Evolutionary conservation across 108 stramenopile genomes (phyloP), one percentile per base, ranked within the genome.

Genomic region (Skeletonema grethae): DNA sequence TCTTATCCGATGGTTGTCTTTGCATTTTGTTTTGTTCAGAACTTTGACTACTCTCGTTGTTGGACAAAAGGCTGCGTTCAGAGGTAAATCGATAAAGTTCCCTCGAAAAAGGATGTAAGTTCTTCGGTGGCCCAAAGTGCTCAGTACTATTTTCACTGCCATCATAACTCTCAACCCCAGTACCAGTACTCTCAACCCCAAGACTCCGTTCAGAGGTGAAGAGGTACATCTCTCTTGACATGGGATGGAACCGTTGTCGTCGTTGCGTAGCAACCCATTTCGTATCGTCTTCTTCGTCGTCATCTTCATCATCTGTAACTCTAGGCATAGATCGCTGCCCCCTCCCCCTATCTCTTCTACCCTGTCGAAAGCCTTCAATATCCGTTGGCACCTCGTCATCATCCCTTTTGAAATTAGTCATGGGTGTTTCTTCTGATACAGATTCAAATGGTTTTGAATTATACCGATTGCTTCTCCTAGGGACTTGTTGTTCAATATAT

Each of bases 101-200:
- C 50, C 22, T 53, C 5, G 50, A 53, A 20, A 53, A 22, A 53
- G 50, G 50, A 22, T 53, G 50, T 8, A 53, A 24, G 1, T 53
- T 53, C 16, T 53, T 53, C 16, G 50, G 50, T 8, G 50, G 50
- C 22, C 50, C 15, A 53, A 53, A 53, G 50, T 24, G 7, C 50
- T 53, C 50, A 53, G 50, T 24, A 53, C 50, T 53, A 53, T 53
- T 22, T 53, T 53, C 50, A 53, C 50, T 53, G 22, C 50, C 50
- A 22, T 53, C 50, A 20, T 22, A 24, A 9, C 50, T 38, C 10
- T 38, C 46, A 34, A 34, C 32, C 7, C 32, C 32, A 16, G 15
- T 48, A 2, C 46, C 46, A 48, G n/a, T 48, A 18, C 46, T 53
- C 50, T 53, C 50, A 22, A 53, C 22, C 0, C 50, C 50, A 53